phyloP scores from a whole-genome alignment of 495 filamentous ascomycete genomes.

The Alectoria sarmentosa region DNA sequence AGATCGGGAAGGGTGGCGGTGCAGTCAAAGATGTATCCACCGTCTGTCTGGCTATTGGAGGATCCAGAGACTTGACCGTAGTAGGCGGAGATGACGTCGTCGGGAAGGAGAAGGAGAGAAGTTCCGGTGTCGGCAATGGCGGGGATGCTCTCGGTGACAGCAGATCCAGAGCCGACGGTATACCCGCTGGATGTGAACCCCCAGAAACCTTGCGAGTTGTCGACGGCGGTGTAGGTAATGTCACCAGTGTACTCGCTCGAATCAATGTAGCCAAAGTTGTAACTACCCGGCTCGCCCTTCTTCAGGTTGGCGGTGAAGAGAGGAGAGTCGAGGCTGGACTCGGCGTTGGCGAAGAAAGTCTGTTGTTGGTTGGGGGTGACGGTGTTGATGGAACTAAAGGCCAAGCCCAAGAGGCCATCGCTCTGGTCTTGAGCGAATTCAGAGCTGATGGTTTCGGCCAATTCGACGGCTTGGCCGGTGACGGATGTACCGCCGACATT shows the following conservation, averaged over 20 bases:
- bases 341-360: slow-evolving; percentile 78
- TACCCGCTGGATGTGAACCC: slow-evolving; percentile 56
- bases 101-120: slow-evolving; percentile 57
- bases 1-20: slow-evolving; percentile 52
- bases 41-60: slow-evolving; percentile 38
- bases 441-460: slow-evolving; percentile 56
- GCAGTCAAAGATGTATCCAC: slow-evolving; percentile 67
- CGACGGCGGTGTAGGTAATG: slow-evolving; percentile 58
- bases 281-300: slow-evolving; percentile 54
- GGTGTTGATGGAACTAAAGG: slow-evolving; percentile 68
- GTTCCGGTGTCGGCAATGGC: slow-evolving; percentile 57
- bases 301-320: slow-evolving; percentile 67
- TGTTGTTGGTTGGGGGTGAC: slow-evolving; percentile 59
- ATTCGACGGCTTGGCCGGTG: slow-evolving; percentile 59
- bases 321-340: slow-evolving; percentile 53
- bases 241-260: slow-evolving; percentile 54
- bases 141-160: slow-evolving; percentile 27
- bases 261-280: slow-evolving; percentile 74
- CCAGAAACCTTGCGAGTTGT: slow-evolving; percentile 68
- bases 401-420: slow-evolving; percentile 74
- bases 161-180: slow-evolving; percentile 41
- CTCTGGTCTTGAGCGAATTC: slow-evolving; percentile 56
- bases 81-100: slow-evolving; percentile 52
- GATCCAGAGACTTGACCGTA: slow-evolving; percentile 51
- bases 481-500: slow-evolving; percentile 66